Percentiles rank a stretch among this genome's conserved stretches.
phyloP scores from a whole-genome alignment of 2,329 filamentous ascomycete species.

The Pseudocercospora cruenta region DNA sequence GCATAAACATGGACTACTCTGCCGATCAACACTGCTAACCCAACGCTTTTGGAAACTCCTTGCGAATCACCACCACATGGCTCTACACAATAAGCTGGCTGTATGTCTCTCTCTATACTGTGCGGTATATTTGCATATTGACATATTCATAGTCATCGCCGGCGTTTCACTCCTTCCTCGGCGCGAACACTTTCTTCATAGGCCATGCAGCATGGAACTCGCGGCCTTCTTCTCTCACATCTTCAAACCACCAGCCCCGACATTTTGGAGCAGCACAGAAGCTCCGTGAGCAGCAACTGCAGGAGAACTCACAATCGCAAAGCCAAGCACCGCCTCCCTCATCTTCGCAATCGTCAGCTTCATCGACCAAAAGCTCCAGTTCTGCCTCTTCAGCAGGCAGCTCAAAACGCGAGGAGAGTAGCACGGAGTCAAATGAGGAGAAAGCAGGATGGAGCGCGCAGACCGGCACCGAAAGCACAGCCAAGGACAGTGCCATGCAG shows the following conservation, averaged over 20 bases:
- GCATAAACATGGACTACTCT: not conserved
- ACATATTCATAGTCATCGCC: constrained; percentile 31
- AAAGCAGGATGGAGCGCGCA: constrained; percentile 19
- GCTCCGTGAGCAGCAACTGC: constrained; percentile 25
- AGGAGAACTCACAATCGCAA: constrained; percentile 15
- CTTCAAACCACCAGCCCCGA: constrained; percentile 22
- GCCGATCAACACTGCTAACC: constrained; percentile 4
- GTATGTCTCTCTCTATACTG: constrained; percentile 26
- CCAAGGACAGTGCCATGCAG: constrained; percentile 33
- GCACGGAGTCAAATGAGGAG: constrained; percentile 14
- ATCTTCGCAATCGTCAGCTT: constrained; percentile 8
- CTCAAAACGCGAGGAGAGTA: constrained; percentile 16
- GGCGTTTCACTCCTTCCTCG: constrained; percentile 37
- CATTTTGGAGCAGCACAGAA: constrained; percentile 26
- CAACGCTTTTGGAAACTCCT: constrained; percentile 11
- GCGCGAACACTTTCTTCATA: constrained; percentile 38
- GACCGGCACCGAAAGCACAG: constrained; percentile 23
- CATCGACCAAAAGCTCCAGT: constrained; percentile 15
- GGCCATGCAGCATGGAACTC: constrained; percentile 39
- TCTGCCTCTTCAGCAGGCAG: constrained; percentile 3
- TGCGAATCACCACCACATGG: constrained; percentile 26
- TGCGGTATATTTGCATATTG: constrained; percentile 11
- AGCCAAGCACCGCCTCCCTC: not conserved
- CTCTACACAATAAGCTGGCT: constrained; percentile 32
- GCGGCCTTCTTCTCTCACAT: constrained; percentile 33